Evolutionary conservation across 1,284 basidiomycete species (phyloP).

Genomic region (Cryptococcus maquisensis): DNA sequence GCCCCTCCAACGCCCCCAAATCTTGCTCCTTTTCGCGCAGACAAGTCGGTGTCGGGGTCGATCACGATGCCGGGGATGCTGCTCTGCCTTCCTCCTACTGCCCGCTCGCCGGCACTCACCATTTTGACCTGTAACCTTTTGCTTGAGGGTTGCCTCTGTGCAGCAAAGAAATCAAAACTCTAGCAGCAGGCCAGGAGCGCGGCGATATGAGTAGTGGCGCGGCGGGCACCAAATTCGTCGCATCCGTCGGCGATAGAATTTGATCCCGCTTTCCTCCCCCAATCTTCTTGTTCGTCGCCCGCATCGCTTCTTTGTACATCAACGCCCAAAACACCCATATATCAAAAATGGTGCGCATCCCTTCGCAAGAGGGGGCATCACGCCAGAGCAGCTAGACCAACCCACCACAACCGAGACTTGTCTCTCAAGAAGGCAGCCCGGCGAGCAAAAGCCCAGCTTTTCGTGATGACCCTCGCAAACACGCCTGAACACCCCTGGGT

Average conservation of each 20-base stretch:
- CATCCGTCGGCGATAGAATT: not conserved
- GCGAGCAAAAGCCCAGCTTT: not conserved
- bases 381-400: not conserved
- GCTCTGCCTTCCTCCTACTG: too few species aligned
- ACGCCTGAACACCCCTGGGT: constrained; percentile 6
- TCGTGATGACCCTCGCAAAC: not conserved
- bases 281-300: not conserved
- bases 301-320: not conserved
- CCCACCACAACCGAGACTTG: not conserved
- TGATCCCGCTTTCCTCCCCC: not conserved
- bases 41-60: too few species aligned
- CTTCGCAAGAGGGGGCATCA: not conserved
- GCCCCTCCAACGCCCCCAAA: too few species aligned
- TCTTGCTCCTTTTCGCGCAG: too few species aligned
- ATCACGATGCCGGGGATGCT: too few species aligned
- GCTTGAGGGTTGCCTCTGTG: not conserved
- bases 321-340: constrained; percentile 1
- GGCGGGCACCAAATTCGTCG: not conserved
- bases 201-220: not conserved
- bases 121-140: constrained; percentile 17
- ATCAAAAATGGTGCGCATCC: not conserved
- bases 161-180: not conserved
- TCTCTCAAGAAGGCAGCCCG: not conserved
- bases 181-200: not conserved
- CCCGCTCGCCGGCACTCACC: constrained; percentile 13